phyloP scores from a whole-genome alignment of 139 green algal genomes.

The Monoraphidium neglectum region DNA sequence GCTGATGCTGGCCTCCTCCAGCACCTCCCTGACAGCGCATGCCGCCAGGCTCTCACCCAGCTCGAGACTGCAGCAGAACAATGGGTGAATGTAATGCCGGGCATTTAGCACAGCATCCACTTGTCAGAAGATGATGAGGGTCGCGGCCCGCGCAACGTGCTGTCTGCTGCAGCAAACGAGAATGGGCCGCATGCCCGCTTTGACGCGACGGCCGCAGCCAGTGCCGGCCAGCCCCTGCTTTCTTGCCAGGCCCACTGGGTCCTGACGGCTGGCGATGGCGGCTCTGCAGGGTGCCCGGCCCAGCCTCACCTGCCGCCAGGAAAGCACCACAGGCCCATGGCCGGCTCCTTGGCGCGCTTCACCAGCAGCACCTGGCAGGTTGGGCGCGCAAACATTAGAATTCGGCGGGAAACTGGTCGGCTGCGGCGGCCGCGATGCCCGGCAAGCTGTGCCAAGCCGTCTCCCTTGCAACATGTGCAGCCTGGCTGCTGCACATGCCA shows the following conservation, averaged over 20 bases:
- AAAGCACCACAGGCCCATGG: conserved; percentile 52
- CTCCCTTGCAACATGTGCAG: not conserved
- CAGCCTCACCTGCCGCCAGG: conserved; percentile 38
- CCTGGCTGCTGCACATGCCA: not conserved
- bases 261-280: not conserved
- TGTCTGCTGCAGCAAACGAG: not conserved
- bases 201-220: not conserved
- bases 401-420: not conserved
- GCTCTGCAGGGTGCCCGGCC: conserved; percentile 1
- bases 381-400: not conserved
- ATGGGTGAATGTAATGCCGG: not conserved
- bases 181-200: not conserved
- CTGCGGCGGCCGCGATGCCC: not conserved
- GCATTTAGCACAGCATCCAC: not conserved
- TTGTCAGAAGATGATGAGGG: not conserved
- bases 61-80: conserved; percentile 35
- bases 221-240: too few species aligned
- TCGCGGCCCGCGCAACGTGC: not conserved
- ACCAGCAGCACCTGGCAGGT: conserved; percentile 54
- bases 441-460: not conserved
- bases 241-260: not conserved
- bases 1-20: conserved; percentile 57
- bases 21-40: conserved; percentile 57
- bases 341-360: conserved; percentile 54
- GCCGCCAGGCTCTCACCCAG: conserved; percentile 55